Base-by-base conservation (phyloP, 805 yeast genomes). In the Candida ovalis region DNA sequence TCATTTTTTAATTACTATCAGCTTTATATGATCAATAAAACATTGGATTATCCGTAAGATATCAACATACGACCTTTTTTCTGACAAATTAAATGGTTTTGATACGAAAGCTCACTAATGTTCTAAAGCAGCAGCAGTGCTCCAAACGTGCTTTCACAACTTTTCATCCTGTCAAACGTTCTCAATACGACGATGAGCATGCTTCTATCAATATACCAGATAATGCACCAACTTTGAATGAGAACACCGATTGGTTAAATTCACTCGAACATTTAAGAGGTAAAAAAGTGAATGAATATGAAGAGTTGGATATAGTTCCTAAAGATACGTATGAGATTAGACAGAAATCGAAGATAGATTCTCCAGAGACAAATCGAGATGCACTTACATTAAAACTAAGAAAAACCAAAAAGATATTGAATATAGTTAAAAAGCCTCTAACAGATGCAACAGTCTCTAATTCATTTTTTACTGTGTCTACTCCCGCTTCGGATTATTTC, bases 151-250 rank as follows among this genome's bases (percentile, higher is more conserved):
- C 9, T 21, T 35, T 35, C 7, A n/a, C 38, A 35, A 38, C 44
- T 12, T 23, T 36, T 36, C 32, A 22, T 12, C 30, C 30, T 17
- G 18, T n/a, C 42, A 40, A n/a, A 19, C 13, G 42, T 18, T n/a
- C 28, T 24, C 38, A 17, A 13, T n/a, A 45, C 30, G 44, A 40
- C 15, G 32, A 27, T 3, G 35, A 22, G 7, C 40, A 19, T 24
- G 17, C 45, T n/a, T 12, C 23, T 15, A 10, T 36, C 15, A 23
- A 21, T 3, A 45, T 63, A 4, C 72, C 72, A 1, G 73, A 69
- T 46, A 69, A 69, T 51, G 72, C 67, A 0, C 73, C 73, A 9
- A 60, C 66, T 2, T 42, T 61, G 7, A 37, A 49, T 4, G 71
- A 69, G 49, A 69, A 69, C 32, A 54, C 56, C 6, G 57, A 59